A percentile compares a stretch with the other conserved stretches of the same genome.
phyloP scores from a whole-genome alignment of 1,284 basidiomycete species.

The Phellopilus nigrolimitatus region DNA sequence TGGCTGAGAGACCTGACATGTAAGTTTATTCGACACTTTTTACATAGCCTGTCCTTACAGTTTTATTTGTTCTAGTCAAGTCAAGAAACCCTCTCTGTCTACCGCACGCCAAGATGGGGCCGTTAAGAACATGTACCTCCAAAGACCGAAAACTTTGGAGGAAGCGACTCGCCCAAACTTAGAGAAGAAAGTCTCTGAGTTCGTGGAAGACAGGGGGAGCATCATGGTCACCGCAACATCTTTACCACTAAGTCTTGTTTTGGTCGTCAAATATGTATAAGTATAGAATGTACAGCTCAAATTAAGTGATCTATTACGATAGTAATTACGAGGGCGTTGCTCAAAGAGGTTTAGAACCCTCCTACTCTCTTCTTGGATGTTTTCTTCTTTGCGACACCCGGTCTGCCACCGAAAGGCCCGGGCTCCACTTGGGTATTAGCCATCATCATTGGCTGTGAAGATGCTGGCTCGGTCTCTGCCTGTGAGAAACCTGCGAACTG shows the following conservation, averaged over 20 bases:
- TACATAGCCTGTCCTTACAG: constrained; percentile 6
- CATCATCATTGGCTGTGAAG: constrained; percentile 46
- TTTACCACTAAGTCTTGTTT: constrained; percentile 75
- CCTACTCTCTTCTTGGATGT: constrained; percentile 64
- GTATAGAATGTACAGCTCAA: constrained; percentile 10
- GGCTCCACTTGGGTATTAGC: constrained; percentile 67
- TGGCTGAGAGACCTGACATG: constrained; percentile 85
- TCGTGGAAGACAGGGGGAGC: constrained; percentile 73
- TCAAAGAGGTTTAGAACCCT: constrained; percentile 51
- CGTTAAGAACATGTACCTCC: constrained; percentile 80
- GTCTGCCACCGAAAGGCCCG: constrained; percentile 66
- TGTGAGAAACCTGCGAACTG: constrained; percentile 9
- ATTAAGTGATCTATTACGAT: background rate
- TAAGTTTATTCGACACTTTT: constrained; percentile 37
- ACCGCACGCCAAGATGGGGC: constrained; percentile 33
- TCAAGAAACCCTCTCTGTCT: constrained; percentile 87
- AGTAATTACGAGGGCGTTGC: background rate
- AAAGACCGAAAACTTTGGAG: constrained; percentile 88
- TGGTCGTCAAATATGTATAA: constrained; percentile 18
- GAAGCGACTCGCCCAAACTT: constrained; percentile 85
- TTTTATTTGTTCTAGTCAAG: constrained; percentile 59
- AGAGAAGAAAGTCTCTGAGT: constrained; percentile 76
- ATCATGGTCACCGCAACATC: constrained; percentile 84
- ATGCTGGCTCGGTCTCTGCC: constrained; percentile 12
- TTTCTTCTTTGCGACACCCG: constrained; percentile 47